These are phyloP conservation scores for Tolypocladium album DNA, from an alignment of 2,329 filamentous ascomycete species.

Conservation along the genomic window DNA sequence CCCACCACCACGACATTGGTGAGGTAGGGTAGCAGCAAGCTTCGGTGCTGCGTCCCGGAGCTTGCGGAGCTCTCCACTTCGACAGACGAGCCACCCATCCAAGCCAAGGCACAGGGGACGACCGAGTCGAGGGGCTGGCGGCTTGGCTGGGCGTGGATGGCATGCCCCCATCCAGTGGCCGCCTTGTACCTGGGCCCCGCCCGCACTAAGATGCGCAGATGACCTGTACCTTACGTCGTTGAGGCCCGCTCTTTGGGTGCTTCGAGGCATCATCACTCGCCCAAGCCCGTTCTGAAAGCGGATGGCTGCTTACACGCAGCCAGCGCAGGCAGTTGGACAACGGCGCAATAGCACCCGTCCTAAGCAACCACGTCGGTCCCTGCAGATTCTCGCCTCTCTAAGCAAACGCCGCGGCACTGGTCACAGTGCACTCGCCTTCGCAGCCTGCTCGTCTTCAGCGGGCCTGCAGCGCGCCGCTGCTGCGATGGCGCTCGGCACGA, in stretches of 20 bases:
- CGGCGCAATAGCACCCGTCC: neutral
- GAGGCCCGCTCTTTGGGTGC: neutral
- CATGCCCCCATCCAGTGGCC: slow-evolving; percentile 4
- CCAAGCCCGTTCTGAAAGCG: neutral
- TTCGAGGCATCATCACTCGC: neutral
- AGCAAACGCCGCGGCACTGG: neutral
- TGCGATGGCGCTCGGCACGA: neutral
- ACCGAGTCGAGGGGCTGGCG: neutral
- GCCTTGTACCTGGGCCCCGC: slow-evolving; percentile 22
- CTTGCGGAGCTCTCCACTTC: neutral
- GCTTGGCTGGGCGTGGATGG: neutral
- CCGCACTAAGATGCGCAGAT: slow-evolving; percentile 22
- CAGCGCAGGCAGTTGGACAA: neutral
- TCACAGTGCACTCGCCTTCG: neutral
- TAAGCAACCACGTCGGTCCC: neutral
- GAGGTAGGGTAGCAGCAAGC: neutral
- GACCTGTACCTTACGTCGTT: slow-evolving; percentile 25
- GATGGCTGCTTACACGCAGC: neutral
- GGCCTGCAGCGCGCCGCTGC: neutral
- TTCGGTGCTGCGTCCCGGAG: neutral
- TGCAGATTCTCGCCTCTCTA: neutral
- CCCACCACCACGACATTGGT: neutral
- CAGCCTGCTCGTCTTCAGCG: neutral
- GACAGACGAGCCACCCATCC: neutral
- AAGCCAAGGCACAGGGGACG: neutral